Conservation (phyloP, 306 rosid species). For the Glycine tomentella region DNA sequence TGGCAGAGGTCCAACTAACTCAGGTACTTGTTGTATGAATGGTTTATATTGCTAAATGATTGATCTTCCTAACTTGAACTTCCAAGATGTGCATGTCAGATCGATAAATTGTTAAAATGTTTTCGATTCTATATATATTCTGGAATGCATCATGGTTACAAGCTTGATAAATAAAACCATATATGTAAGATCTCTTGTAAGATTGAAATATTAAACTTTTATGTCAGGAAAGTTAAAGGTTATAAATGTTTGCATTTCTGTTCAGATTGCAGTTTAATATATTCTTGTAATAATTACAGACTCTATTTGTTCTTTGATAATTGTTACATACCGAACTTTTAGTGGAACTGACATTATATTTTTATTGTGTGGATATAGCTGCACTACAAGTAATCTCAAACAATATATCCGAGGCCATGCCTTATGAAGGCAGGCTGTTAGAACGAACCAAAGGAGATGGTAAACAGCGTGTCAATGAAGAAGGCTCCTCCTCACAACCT, state of each 20-base stretch:
- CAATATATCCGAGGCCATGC: not conserved
- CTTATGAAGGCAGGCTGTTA: not conserved
- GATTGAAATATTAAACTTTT: constrained; percentile 30
- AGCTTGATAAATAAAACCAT: constrained; percentile 25
- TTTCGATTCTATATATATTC: constrained; percentile 9
- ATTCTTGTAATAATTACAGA: not conserved
- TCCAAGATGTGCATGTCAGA: constrained; percentile 22
- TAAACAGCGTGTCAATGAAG: not conserved
- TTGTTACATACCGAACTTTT: constrained; percentile 11
- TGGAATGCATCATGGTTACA: not conserved
- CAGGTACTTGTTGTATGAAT: constrained; percentile 68
- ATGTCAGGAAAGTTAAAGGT: constrained; percentile 26
- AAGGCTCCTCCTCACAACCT: not conserved
- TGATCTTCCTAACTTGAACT: constrained; percentile 27
- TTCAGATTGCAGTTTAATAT: constrained; percentile 18
- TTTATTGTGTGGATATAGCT: not conserved
- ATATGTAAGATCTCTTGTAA: constrained; percentile 16
- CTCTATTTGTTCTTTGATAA: not conserved
- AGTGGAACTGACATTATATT: not conserved
- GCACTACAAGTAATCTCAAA: not conserved
- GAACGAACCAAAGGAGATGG: constrained; percentile 8
- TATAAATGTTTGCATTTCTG: constrained; percentile 16
- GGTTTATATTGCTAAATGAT: constrained; percentile 29
- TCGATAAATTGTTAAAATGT: constrained; percentile 27
- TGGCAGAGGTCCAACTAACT: constrained; percentile 67